Conservation (phyloP, 495 filamentous ascomycete genomes). For the Bombardia bombarda region DNA sequence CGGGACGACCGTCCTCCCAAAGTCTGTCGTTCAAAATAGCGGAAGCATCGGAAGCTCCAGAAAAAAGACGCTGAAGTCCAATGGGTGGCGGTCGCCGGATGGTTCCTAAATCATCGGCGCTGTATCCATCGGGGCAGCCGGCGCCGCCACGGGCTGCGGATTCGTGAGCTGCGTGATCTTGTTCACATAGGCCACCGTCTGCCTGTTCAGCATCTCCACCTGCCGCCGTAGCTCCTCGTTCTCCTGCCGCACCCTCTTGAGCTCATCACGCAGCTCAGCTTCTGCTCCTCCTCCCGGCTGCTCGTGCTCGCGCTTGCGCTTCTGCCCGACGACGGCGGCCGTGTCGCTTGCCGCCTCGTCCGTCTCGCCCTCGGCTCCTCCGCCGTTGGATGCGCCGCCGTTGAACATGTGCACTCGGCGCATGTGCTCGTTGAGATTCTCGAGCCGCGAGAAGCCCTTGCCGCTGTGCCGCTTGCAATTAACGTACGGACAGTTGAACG, state of each 20-base stretch:
- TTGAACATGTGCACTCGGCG: slow-evolving; percentile 62
- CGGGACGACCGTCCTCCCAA: too few relatives aligned
- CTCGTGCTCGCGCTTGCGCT: slow-evolving; percentile 29
- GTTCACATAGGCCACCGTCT: slow-evolving; percentile 22
- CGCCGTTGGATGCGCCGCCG: slow-evolving; percentile 7
- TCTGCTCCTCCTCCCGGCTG: slow-evolving; percentile 13
- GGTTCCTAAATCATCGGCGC: slow-evolving; percentile 16
- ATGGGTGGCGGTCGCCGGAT: neutral
- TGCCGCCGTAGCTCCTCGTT: slow-evolving; percentile 28
- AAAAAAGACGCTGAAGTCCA: neutral
- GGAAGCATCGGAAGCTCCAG: neutral
- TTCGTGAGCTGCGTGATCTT: slow-evolving; percentile 13
- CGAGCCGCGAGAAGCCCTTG: slow-evolving; percentile 75
- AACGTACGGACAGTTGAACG: slow-evolving; percentile 67
- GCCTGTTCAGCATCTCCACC: slow-evolving; percentile 21
- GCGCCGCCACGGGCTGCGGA: neutral
- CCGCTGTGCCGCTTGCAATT: slow-evolving; percentile 72
- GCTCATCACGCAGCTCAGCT: slow-evolving; percentile 32
- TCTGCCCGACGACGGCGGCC: slow-evolving; percentile 12
- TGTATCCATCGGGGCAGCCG: neutral
- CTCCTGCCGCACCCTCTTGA: slow-evolving; percentile 29
- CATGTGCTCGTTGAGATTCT: slow-evolving; percentile 84
- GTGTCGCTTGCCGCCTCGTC: slow-evolving; percentile 27
- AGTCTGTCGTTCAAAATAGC: too few relatives aligned
- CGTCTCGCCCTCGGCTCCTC: slow-evolving; percentile 13